Base-by-base conservation (phyloP, 2,329 filamentous ascomycete species). In the Aspergillus phoenicis region DNA sequence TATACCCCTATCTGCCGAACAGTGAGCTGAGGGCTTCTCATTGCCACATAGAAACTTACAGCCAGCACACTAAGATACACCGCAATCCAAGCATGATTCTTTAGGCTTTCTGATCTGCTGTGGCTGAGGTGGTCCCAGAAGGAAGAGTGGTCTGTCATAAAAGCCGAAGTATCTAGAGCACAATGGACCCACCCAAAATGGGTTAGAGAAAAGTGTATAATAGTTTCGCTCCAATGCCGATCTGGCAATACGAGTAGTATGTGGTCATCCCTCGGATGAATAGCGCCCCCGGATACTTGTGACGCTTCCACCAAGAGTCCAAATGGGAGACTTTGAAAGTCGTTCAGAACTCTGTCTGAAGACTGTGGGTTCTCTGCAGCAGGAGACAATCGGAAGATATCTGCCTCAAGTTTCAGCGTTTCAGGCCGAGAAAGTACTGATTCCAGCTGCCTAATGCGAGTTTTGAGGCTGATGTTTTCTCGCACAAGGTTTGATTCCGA, bases 391-490 rank as follows among this genome's bases (percentile, higher is more conserved):
- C 49, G 24, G 38, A 52, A 52, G 11, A 59, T 28, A 11, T 59
- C 43, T 2, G 57, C 45, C 4, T 48, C 57, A 6, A 47, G 48
- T 22, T 54, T 54, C 28, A 48, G 8, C 39, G 45, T 20, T 33
- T 59, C 57, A 8, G 57, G 57, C 4, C 57, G 48, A 7, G 39
- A 26, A 39, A 59, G 39, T 20, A 59, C 49, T 1, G 49, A 54
- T 30, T 59, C 57, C 22, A 59, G 17, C 15, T 59, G 57, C 1
- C 49, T 52, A 10, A 59, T 59, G 6, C 49, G 57, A 15, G 43
- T 59, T 11, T 54, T 54, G 17, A 59, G 57, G n/a, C 57, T 56
- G 10, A 17, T 5, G 26, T 56, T 56, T 22, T 56, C 53, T 17
- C 43, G 38, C 26, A 47, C n/a, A 20, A 56, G 53, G 24, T n/a